Evolutionary conservation across 2,329 filamentous ascomycete species (phyloP).

Genomic region (Escovopsis weberi): DNA sequence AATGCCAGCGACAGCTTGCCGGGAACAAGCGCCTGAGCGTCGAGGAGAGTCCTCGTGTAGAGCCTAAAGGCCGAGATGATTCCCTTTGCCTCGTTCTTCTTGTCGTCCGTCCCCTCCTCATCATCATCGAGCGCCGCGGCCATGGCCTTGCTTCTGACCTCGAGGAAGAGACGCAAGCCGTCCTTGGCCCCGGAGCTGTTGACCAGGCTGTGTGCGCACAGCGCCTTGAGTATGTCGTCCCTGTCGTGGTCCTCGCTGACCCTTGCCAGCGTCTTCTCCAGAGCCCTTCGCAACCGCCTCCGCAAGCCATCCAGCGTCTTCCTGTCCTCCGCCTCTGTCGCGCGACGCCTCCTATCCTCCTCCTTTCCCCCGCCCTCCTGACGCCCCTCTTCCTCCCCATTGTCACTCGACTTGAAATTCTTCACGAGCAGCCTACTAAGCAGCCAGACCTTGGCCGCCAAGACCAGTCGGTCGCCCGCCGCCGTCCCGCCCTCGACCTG

Average conservation of each 20-base stretch:
- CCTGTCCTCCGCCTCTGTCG: slow-evolving; percentile 42
- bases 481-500: slow-evolving; percentile 11
- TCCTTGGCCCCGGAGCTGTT: slow-evolving; percentile 70
- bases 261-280: slow-evolving; percentile 54
- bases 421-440: slow-evolving; percentile 63
- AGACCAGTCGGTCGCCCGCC: slow-evolving; percentile 36
- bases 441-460: slow-evolving; percentile 58
- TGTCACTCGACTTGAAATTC: slow-evolving; percentile 41
- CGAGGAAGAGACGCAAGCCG: slow-evolving; percentile 63
- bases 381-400: slow-evolving; percentile 15
- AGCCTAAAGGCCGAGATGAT: slow-evolving; percentile 54
- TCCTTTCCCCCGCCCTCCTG: slow-evolving; percentile 19
- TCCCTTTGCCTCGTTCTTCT: slow-evolving; percentile 23
- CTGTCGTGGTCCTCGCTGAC: slow-evolving; percentile 37
- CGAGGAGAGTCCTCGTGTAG: slow-evolving; percentile 62
- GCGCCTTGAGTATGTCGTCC: slow-evolving; percentile 50
- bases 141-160: slow-evolving; percentile 56
- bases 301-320: slow-evolving; percentile 49
- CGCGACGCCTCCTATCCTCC: slow-evolving; percentile 18
- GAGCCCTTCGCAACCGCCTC: slow-evolving; percentile 47
- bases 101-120: slow-evolving; percentile 18
- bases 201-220: slow-evolving; percentile 70
- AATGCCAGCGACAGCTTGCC: slow-evolving; percentile 56
- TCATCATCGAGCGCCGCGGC: slow-evolving; percentile 42
- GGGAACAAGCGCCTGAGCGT: slow-evolving; percentile 65